Conservation (phyloP, 192 early-diverging fungal species). For the Coemansia sp. region DNA sequence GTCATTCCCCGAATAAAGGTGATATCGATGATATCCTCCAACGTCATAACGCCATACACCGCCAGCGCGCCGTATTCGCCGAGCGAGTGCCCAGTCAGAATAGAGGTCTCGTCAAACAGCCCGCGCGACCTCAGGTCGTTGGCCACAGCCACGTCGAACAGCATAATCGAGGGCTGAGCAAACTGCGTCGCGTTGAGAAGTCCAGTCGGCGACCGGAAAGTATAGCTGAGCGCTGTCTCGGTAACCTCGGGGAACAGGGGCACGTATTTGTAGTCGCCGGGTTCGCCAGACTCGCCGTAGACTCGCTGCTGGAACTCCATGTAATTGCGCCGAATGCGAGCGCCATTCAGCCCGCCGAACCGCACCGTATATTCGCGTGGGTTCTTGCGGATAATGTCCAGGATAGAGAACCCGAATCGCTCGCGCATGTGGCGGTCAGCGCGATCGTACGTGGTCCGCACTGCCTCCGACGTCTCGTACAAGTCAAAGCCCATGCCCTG, state of each 20-base stretch:
- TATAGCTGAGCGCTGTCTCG: conserved; percentile 67
- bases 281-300: background rate
- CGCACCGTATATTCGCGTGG: conserved; percentile 82
- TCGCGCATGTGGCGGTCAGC: conserved; percentile 83
- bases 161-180: conserved; percentile 87
- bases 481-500: conserved; percentile 93
- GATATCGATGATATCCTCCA: conserved; percentile 85
- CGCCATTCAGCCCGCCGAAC: conserved; percentile 86
- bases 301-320: conserved; percentile 41
- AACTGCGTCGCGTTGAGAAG: conserved; percentile 94
- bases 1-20: conserved; percentile 97
- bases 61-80: conserved; percentile 95
- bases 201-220: conserved; percentile 82
- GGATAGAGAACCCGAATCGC: conserved; percentile 86
- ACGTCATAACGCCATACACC: conserved; percentile 75
- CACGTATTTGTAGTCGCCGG: background rate
- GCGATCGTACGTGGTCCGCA: conserved; percentile 83
- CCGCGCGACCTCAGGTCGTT: conserved; percentile 82
- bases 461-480: conserved; percentile 76
- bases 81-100: conserved; percentile 91
- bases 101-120: conserved; percentile 72
- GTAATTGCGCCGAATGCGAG: conserved; percentile 80
- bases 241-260: conserved; percentile 88
- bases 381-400: conserved; percentile 90
- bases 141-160: conserved; percentile 84